phyloP scores from a whole-genome alignment of 805 yeast species.

The Debaryomyces castellii region DNA sequence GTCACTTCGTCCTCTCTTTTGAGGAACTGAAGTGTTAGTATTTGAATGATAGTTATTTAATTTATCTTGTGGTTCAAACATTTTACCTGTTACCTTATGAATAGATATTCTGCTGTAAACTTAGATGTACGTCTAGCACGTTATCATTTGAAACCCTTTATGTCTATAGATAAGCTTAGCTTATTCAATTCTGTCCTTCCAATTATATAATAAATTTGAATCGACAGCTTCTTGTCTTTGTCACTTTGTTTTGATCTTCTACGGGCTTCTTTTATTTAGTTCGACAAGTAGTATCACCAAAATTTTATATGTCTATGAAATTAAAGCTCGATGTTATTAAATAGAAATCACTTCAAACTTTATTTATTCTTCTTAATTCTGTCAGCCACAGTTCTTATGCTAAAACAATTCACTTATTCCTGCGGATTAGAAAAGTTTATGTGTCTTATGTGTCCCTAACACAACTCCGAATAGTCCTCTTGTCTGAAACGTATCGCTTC shows the following conservation, averaged over 20 bases:
- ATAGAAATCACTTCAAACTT: neutral
- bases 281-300: neutral
- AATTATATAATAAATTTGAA: neutral
- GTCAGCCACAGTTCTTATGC: neutral
- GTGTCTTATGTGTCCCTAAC: neutral
- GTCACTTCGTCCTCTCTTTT: constrained; percentile 3
- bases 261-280: neutral
- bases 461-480: neutral
- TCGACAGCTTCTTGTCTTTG: neutral
- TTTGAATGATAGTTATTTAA: neutral
- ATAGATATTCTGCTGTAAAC: neutral
- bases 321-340: neutral
- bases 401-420: neutral
- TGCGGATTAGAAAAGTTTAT: neutral
- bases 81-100: neutral
- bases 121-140: neutral
- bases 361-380: neutral
- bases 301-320: no score
- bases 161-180: neutral
- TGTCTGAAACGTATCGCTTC: neutral
- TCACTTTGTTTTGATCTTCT: neutral
- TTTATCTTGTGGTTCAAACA: neutral
- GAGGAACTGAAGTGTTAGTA: neutral
- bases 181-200: neutral
- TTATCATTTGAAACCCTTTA: neutral